Conservation (phyloP, 2,329 filamentous ascomycete genomes). For the Ophiostoma perfectum region DNA sequence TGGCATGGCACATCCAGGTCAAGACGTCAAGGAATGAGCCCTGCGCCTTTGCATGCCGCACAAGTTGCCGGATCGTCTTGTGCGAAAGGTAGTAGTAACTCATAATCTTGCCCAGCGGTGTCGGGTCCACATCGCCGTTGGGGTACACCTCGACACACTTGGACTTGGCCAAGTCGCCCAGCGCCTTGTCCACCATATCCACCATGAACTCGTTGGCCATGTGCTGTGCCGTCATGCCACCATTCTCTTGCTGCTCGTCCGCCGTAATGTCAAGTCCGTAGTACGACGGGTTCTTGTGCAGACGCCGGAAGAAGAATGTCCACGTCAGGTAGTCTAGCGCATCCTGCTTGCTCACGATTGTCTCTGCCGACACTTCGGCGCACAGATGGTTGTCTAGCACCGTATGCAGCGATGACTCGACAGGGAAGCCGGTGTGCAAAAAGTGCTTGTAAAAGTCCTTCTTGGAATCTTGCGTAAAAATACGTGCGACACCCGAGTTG, state of each 20-base stretch:
- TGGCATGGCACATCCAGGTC: slow-evolving; percentile 87
- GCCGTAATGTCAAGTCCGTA: slow-evolving; percentile 92
- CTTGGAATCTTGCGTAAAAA: slow-evolving; percentile 95
- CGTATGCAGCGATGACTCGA: slow-evolving; percentile 92
- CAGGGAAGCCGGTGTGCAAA: slow-evolving; percentile 93
- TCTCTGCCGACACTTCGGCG: slow-evolving; percentile 89
- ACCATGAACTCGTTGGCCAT: slow-evolving; percentile 94
- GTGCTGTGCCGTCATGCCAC: slow-evolving; percentile 65
- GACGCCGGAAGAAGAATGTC: slow-evolving; percentile 97
- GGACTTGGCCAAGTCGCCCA: slow-evolving; percentile 75
- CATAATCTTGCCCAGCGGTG: slow-evolving; percentile 95
- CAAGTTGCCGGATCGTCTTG: slow-evolving; percentile 82
- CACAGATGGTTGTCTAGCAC: slow-evolving; percentile 95
- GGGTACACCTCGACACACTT: slow-evolving; percentile 76
- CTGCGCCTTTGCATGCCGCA: slow-evolving; percentile 59
- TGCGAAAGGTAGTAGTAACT: slow-evolving; percentile 98
- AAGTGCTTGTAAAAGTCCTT: slow-evolving; percentile 99
- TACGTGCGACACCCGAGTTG: slow-evolving; percentile 87
- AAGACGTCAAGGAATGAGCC: slow-evolving; percentile 71
- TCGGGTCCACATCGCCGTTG: slow-evolving; percentile 85
- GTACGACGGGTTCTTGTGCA: slow-evolving; percentile 98
- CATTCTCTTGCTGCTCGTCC: slow-evolving; percentile 52
- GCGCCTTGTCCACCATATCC: slow-evolving; percentile 79
- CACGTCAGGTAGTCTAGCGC: slow-evolving; percentile 96
- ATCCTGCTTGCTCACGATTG: slow-evolving; percentile 90